Conservation (phyloP, 1,139 yeast genomes). For the Hemisphaericaspora lyxosophila region DNA sequence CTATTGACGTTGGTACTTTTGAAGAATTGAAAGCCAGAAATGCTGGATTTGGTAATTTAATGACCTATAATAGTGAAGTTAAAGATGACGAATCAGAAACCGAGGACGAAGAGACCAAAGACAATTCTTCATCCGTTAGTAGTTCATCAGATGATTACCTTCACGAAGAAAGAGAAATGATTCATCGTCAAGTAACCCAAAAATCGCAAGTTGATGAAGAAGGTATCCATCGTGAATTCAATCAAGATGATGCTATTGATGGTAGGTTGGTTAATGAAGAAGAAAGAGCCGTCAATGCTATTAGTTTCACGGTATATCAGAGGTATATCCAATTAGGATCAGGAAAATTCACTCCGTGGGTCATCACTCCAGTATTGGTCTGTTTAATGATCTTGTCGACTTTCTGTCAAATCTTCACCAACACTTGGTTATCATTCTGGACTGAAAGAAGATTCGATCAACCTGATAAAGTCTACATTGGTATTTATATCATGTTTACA, state of each 20-base stretch:
- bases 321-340: conserved; percentile 59
- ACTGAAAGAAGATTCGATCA: conserved; percentile 52
- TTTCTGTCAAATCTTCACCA: conserved; percentile 64
- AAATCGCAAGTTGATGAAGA: conserved; percentile 21
- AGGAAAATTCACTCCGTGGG: conserved; percentile 35
- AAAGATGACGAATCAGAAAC: conserved; percentile 25
- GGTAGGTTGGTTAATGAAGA: conserved; percentile 36
- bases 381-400: conserved; percentile 42
- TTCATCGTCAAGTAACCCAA: conserved; percentile 20
- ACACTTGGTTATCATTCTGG: conserved; percentile 89
- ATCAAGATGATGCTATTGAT: conserved; percentile 24
- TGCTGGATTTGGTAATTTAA: conserved; percentile 49
- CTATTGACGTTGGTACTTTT: conserved; percentile 35
- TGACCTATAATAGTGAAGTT: conserved; percentile 39
- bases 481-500: conserved; percentile 62
- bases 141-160: conserved; percentile 16
- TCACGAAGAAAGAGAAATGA: conserved; percentile 21
- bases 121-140: conserved; percentile 16
- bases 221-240: conserved; percentile 18
- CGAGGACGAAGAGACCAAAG: conserved; percentile 14
- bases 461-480: conserved; percentile 64
- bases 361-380: conserved; percentile 24
- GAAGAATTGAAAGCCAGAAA: conserved; percentile 35
- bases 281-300: conserved; percentile 42
- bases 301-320: conserved; percentile 29